Conservation (phyloP, 129 eudicot species). For the Deinandra increscens region DNA sequence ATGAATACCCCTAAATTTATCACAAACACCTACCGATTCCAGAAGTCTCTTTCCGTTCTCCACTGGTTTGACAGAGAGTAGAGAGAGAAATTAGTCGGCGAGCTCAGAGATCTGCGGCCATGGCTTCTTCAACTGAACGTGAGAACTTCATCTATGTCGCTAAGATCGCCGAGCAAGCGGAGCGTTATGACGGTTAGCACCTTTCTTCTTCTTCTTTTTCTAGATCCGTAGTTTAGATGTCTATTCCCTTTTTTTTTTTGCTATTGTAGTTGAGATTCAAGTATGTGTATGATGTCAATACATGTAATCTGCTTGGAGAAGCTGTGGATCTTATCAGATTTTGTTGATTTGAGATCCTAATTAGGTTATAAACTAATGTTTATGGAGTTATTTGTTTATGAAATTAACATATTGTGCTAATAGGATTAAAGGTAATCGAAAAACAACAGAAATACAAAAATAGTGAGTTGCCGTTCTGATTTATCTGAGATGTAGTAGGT, state of each 20-base stretch:
- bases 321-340: neutral
- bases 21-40: neutral
- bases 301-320: neutral
- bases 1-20: neutral
- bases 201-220: slow-evolving; percentile 8
- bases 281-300: slow-evolving; percentile 4
- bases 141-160: slow-evolving; percentile 51
- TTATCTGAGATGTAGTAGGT: neutral
- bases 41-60: slow-evolving; percentile 18
- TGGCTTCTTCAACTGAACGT: slow-evolving; percentile 49
- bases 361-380: neutral
- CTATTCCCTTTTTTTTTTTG: neutral
- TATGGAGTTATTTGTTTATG: neutral
- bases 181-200: slow-evolving; percentile 49
- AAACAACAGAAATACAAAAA: neutral
- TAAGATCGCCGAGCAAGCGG: slow-evolving; percentile 56
- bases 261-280: slow-evolving; percentile 6
- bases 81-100: slow-evolving; percentile 26
- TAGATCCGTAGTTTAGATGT: slow-evolving; percentile 33
- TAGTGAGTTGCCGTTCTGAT: neutral
- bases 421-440: neutral
- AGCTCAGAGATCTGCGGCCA: slow-evolving; percentile 34
- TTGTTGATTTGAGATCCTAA: slow-evolving; percentile 11
- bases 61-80: slow-evolving; percentile 26
- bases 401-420: neutral